Conservation (phyloP, 768 basidiomycete species). For the Lentinula lateritia region DNA sequence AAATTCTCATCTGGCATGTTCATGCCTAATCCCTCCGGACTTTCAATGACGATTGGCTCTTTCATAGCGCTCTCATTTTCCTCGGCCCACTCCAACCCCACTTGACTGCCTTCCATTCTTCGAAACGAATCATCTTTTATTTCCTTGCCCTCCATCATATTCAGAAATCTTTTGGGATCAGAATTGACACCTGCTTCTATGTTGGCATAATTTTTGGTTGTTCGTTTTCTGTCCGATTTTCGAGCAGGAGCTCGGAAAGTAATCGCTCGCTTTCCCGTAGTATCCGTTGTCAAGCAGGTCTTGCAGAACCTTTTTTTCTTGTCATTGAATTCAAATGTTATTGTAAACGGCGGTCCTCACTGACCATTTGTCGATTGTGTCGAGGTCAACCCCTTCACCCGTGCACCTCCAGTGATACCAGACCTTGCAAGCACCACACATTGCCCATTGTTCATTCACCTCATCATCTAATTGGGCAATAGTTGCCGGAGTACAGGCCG, state of each 20-base stretch:
- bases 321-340: slow-evolving; percentile 1
- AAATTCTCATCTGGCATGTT: slow-evolving; percentile 73
- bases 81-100: slow-evolving; percentile 73
- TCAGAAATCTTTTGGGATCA: slow-evolving; percentile 63
- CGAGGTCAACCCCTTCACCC: slow-evolving; percentile 58
- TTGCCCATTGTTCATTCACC: slow-evolving; percentile 71
- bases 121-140: slow-evolving; percentile 61
- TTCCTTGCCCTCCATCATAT: slow-evolving; percentile 61
- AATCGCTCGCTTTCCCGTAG: slow-evolving; percentile 46
- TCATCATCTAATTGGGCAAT: slow-evolving; percentile 23
- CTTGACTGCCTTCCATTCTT: slow-evolving; percentile 59
- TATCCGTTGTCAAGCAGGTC: slow-evolving; percentile 53
- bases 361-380: slow-evolving; percentile 75
- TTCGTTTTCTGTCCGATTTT: slow-evolving; percentile 74
- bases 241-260: slow-evolving; percentile 75
- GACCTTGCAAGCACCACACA: slow-evolving; percentile 74
- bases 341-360: slow-evolving; percentile 18
- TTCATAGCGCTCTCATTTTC: slow-evolving; percentile 66
- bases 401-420: slow-evolving; percentile 87
- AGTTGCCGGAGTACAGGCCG: slow-evolving; percentile 22
- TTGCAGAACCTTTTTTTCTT: slow-evolving; percentile 62
- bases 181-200: slow-evolving; percentile 60
- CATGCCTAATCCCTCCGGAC: slow-evolving; percentile 82
- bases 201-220: slow-evolving; percentile 75
- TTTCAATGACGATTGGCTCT: slow-evolving; percentile 79